Base-by-base conservation (phyloP, 2,329 filamentous ascomycete genomes). In the Massarina eburnea region DNA sequence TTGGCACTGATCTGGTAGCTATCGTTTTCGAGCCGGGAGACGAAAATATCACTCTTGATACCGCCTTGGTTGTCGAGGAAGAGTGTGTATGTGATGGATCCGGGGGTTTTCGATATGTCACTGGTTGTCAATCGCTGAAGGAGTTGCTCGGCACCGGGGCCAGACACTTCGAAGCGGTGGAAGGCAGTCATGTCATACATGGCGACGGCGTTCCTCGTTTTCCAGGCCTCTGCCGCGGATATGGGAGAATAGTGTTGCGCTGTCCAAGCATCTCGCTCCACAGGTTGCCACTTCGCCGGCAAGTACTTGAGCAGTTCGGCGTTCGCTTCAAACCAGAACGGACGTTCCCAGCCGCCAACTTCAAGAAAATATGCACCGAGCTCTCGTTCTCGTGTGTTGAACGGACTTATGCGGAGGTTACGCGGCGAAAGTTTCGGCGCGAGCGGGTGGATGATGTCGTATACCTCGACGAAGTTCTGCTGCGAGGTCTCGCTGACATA, bases 101-200 rank as follows among this genome's bases (percentile, higher is more conserved):
- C 81, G 0, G 74, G 69, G 17, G 70, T 68, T 32, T 70, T 73
- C 3, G 72, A 66, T 10, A 84, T 67, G 29, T 81, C 70, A 22
- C 73, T 72, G 0, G 79, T 81, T 1, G 76, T 76, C 41, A 84
- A 58, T 2, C 76, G 70, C 46, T 83, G 77, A 4, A 85, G 68
- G 3, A 85, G 57, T n/a, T 75, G 62, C 0, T 76, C 68, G 1
- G 81, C 78, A 0, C 82, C 82, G 0, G 81, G 79, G 0, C 82
- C 83, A 1, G 74, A 75, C 0, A 85, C 70, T 45, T 84, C 79
- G 3, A 85, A 71, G 1, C 82, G 73, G 18, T 81, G 76, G 27
- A 83, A 73, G 0, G 82, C 77, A 1, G 81, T 84, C 74, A 85
- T 77, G 52, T 85, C 82, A 56, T 80, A 85, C 74, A 85, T 74